Conservation (phyloP, 1,284 basidiomycete species). For the Ceratobasidium sp. region DNA sequence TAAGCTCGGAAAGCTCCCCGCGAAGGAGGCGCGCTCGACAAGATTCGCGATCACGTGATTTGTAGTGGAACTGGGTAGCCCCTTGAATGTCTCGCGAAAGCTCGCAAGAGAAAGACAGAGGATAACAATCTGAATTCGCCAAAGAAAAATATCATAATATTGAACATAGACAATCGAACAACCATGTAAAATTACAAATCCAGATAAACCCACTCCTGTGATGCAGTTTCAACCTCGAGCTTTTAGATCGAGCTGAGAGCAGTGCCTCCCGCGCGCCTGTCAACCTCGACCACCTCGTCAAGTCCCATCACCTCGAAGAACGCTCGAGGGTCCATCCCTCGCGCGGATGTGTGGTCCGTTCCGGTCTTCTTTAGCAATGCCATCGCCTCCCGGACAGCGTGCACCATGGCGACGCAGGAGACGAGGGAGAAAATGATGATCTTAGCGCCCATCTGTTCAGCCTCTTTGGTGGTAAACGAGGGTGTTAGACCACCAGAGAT, state of each 20-base stretch:
- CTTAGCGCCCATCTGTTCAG: conserved; percentile 77
- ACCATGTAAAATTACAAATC: too few relatives aligned
- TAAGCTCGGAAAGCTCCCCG: too few relatives aligned
- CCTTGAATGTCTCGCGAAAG: too few relatives aligned
- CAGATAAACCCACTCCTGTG: too few relatives aligned
- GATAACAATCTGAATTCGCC: too few relatives aligned
- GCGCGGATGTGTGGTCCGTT: conserved; percentile 75
- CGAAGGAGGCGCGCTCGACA: too few relatives aligned
- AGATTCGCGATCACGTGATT: too few relatives aligned
- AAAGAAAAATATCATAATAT: too few relatives aligned
- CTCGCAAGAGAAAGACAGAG: too few relatives aligned
- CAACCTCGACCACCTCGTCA: conserved; percentile 68
- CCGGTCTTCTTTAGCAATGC: conserved; percentile 79
- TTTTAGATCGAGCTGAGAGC: conserved; percentile 66
- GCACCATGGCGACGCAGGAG: conserved; percentile 78
- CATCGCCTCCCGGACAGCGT: conserved; percentile 79
- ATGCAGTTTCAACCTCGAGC: too few relatives aligned
- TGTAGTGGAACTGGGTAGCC: too few relatives aligned
- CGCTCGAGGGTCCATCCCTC: conserved; percentile 80
- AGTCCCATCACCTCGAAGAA: conserved; percentile 84
- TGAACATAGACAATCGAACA: too few relatives aligned
- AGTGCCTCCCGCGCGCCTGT: conserved; percentile 71
- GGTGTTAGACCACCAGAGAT: conserved; percentile 83
- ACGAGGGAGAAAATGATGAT: conserved; percentile 81
- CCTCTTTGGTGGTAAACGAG: conserved; percentile 75